These are phyloP conservation scores for Biscogniauxia sp. DNA, from an alignment of 2,329 filamentous ascomycete genomes.

Conservation along the genomic window DNA sequence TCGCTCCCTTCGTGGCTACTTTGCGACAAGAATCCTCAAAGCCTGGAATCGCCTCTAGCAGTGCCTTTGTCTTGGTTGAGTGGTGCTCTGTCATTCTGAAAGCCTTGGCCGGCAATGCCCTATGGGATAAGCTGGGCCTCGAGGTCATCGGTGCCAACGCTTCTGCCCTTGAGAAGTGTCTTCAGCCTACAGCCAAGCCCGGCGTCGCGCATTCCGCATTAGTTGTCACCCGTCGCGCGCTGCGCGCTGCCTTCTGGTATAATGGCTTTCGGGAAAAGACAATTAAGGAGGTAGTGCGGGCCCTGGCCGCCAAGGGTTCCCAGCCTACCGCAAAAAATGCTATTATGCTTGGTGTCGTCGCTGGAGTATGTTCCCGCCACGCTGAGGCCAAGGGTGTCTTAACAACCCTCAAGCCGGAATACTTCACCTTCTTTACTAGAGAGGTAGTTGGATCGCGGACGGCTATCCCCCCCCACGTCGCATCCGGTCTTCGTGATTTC, in stretches of 20 bases:
- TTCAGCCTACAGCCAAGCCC: constrained; percentile 61
- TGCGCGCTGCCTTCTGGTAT: constrained; percentile 69
- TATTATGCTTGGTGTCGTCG: constrained; percentile 77
- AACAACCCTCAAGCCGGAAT: constrained; percentile 64
- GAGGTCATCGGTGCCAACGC: constrained; percentile 69
- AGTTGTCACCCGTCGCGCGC: constrained; percentile 72
- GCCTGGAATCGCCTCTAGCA: constrained; percentile 70
- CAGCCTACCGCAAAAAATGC: constrained; percentile 68
- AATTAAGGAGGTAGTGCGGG: constrained; percentile 60
- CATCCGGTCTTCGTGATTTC: constrained; percentile 75
- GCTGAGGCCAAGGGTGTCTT: constrained; percentile 60
- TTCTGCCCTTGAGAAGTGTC: constrained; percentile 73
- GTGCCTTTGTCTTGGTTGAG: constrained; percentile 84
- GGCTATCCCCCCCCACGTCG: constrained; percentile 68
- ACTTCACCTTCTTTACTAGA: constrained; percentile 79
- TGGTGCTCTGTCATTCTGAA: constrained; percentile 84
- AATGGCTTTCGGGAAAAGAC: constrained; percentile 57
- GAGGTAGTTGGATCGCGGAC: constrained; percentile 80
- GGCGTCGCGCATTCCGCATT: constrained; percentile 72
- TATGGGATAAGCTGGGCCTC: constrained; percentile 63
- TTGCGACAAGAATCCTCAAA: constrained; percentile 75
- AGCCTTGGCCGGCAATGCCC: constrained; percentile 57
- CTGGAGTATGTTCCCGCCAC: constrained; percentile 79
- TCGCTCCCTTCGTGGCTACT: constrained; percentile 64
- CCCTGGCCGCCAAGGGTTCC: constrained; percentile 66